Percentiles rank a stretch among this genome's conserved stretches.
These are phyloP conservation scores for Bipolaris sorokiniana DNA, from an alignment of 2,329 filamentous ascomycete species.

Conservation along the genomic window DNA sequence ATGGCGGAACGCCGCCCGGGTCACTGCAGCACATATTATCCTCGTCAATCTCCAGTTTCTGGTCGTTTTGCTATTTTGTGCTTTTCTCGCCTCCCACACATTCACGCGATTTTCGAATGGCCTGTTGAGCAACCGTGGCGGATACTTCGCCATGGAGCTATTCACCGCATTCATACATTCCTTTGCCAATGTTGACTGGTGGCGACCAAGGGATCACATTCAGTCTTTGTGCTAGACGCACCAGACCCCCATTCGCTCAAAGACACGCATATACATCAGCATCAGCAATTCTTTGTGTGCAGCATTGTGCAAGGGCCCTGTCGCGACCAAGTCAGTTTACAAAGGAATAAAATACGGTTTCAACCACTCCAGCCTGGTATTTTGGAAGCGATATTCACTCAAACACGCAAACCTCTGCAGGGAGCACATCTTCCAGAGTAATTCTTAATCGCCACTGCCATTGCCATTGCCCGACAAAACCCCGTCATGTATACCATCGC, in stretches of 20 bases:
- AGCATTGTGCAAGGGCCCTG: not conserved
- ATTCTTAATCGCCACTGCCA: constrained; percentile 11
- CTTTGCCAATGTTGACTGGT: constrained; percentile 27
- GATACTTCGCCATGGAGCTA: constrained; percentile 39
- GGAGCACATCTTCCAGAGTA: constrained; percentile 2
- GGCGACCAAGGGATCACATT: constrained; percentile 26
- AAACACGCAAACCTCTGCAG: constrained; percentile 12
- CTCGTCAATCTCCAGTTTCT: constrained; percentile 19
- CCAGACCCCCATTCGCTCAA: not conserved
- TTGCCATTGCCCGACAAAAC: not conserved
- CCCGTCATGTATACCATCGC: constrained; percentile 8
- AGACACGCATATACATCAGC: constrained; percentile 4
- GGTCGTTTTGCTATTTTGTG: constrained; percentile 15
- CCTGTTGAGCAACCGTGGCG: constrained; percentile 31
- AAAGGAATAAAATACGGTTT: constrained; percentile 2
- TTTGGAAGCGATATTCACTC: not conserved
- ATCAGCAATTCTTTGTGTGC: not conserved
- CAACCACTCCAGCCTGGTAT: not conserved
- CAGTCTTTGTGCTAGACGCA: constrained; percentile 15
- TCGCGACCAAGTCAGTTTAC: constrained; percentile 1
- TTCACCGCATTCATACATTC: constrained; percentile 26
- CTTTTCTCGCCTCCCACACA: not conserved
- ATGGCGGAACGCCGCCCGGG: constrained; percentile 19
- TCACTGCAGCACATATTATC: constrained; percentile 29
- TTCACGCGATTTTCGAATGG: constrained; percentile 20